Evolutionary conservation across 306 rosid species (phyloP).

Genomic region (Pyrus betulifolia): DNA sequence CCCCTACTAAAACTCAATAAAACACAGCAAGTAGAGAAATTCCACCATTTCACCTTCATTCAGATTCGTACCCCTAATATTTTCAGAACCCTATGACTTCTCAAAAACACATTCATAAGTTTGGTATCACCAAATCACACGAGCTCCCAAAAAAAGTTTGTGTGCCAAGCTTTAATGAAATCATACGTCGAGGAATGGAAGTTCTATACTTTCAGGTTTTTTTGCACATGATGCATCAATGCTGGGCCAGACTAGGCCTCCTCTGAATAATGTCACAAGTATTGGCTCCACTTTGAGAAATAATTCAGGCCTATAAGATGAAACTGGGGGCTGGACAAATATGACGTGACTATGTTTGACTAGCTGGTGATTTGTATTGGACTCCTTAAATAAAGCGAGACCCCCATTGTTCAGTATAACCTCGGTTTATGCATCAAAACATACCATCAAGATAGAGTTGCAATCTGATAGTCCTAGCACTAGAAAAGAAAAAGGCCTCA

Average conservation of each 20-base stretch:
- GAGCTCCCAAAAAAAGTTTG: neutral
- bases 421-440: neutral
- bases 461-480: neutral
- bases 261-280: neutral
- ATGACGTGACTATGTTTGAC: neutral
- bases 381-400: neutral
- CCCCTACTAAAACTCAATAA: neutral
- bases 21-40: neutral
- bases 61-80: neutral
- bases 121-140: neutral
- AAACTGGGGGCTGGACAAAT: neutral
- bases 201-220: neutral
- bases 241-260: neutral
- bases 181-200: neutral
- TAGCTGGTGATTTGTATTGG: neutral
- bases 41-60: neutral
- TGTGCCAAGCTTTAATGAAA: neutral
- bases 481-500: neutral
- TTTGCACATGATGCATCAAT: neutral
- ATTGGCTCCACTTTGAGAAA: neutral
- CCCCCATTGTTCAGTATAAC: neutral
- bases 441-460: neutral
- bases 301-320: neutral
- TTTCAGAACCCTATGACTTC: neutral
- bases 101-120: neutral